Evolutionary conservation across 2,329 filamentous ascomycete genomes (phyloP).

Genomic region (Paecilomyces sp.): DNA sequence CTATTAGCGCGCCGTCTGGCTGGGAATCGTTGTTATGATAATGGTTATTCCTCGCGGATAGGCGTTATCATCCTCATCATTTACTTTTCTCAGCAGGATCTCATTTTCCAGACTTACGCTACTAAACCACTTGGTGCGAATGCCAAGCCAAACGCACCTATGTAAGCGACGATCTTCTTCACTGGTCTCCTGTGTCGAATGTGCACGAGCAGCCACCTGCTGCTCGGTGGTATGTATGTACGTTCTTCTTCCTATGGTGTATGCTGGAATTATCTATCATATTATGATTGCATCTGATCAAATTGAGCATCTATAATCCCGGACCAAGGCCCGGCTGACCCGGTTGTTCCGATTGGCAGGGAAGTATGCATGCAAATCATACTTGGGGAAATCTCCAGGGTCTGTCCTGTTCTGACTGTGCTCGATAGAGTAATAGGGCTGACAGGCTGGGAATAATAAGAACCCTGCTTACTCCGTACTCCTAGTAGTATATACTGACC

Average conservation of each 20-base stretch:
- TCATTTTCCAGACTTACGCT: background rate
- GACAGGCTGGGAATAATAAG: background rate
- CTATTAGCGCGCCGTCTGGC: background rate
- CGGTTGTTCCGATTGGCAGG: background rate
- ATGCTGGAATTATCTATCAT: background rate
- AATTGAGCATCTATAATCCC: background rate
- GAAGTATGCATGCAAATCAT: background rate
- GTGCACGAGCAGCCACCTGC: background rate
- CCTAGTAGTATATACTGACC: no score
- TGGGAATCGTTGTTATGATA: no score
- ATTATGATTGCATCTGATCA: background rate
- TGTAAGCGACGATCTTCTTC: background rate
- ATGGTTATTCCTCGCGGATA: background rate
- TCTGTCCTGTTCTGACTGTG: background rate
- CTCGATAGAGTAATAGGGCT: background rate
- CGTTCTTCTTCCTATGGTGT: background rate
- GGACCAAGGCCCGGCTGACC: background rate
- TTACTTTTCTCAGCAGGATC: background rate
- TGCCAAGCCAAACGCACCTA: background rate
- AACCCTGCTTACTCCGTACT: background rate
- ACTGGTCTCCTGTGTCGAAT: background rate
- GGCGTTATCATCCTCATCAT: background rate
- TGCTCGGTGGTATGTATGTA: background rate
- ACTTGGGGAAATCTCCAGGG: background rate
- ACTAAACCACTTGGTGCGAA: background rate